phyloP scores from a whole-genome alignment of 768 basidiomycete species.

The Phlebiopsis gigantea region DNA sequence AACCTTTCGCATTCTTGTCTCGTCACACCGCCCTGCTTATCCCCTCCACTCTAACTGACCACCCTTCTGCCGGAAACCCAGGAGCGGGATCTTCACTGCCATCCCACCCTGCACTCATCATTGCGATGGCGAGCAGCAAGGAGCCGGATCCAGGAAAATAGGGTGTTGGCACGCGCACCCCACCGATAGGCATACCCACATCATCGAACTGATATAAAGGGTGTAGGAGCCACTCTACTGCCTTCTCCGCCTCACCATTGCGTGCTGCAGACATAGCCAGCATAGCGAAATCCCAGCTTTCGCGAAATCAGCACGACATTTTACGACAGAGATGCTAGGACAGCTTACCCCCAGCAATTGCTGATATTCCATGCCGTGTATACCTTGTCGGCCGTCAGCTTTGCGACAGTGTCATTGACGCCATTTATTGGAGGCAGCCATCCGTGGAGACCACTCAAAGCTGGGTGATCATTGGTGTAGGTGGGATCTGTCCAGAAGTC shows the following conservation, averaged over 20 bases:
- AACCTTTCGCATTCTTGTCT: too few relatives aligned
- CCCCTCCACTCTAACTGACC: conserved; percentile 33
- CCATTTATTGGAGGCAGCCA: conserved; percentile 51
- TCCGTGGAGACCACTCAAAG: conserved; percentile 49
- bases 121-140: conserved; percentile 46
- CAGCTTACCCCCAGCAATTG: conserved; percentile 46
- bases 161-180: conserved; percentile 48
- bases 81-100: conserved; percentile 32
- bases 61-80: conserved; percentile 36
- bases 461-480: conserved; percentile 54
- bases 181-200: conserved; percentile 55
- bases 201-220: conserved; percentile 55
- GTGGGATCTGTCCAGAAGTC: conserved; percentile 47
- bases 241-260: conserved; percentile 42
- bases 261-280: conserved; percentile 59
- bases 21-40: conserved; percentile 30
- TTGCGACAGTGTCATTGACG: conserved; percentile 41
- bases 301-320: background rate
- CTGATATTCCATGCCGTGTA: conserved; percentile 51
- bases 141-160: conserved; percentile 55
- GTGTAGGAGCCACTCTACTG: conserved; percentile 50
- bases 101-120: conserved; percentile 61
- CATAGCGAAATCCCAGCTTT: conserved; percentile 60
- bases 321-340: background rate
- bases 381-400: conserved; percentile 46